Evolutionary conservation across 2,329 filamentous ascomycete genomes (phyloP).

Genomic region (Chrysosporium keratinophilum): DNA sequence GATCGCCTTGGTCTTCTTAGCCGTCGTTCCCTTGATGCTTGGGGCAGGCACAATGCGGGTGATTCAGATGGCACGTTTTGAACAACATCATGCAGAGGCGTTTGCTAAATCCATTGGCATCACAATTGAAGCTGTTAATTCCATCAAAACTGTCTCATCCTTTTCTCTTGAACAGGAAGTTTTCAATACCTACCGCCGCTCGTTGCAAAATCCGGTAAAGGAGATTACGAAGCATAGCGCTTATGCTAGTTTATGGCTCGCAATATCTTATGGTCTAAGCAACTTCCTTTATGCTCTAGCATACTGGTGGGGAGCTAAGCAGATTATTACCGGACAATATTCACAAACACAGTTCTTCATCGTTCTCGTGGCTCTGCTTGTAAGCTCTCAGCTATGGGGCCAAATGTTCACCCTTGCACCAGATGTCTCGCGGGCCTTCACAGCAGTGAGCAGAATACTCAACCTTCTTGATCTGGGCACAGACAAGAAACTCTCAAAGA

Average conservation of each 20-base stretch:
- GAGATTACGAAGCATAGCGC: slow-evolving; percentile 42
- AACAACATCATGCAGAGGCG: slow-evolving; percentile 44
- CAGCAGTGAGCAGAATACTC: slow-evolving; percentile 50
- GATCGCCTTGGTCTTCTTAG: slow-evolving; percentile 61
- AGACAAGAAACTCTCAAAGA: slow-evolving; percentile 22
- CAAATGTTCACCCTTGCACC: slow-evolving; percentile 66
- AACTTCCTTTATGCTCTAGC: slow-evolving; percentile 64
- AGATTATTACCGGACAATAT: slow-evolving; percentile 56
- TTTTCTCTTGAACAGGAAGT: slow-evolving; percentile 44
- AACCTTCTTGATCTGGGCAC: slow-evolving; percentile 33
- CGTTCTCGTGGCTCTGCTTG: slow-evolving; percentile 59
- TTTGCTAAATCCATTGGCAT: slow-evolving; percentile 44
- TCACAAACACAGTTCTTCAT: slow-evolving; percentile 63
- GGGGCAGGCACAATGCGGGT: slow-evolving; percentile 61
- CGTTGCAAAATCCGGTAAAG: slow-evolving; percentile 39
- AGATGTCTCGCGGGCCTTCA: slow-evolving; percentile 58
- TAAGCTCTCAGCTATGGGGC: slow-evolving; percentile 62
- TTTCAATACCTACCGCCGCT: slow-evolving; percentile 36
- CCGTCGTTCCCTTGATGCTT: slow-evolving; percentile 57
- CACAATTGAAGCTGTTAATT: slow-evolving; percentile 42
- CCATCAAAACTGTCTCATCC: slow-evolving; percentile 44
- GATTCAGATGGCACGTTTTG: slow-evolving; percentile 48
- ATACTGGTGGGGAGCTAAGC: slow-evolving; percentile 69
- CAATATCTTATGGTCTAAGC: slow-evolving; percentile 39
- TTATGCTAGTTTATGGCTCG: slow-evolving; percentile 39